Base-by-base conservation (phyloP, 2,329 filamentous ascomycete species). In the Arthrobotrys sphaeroides region DNA sequence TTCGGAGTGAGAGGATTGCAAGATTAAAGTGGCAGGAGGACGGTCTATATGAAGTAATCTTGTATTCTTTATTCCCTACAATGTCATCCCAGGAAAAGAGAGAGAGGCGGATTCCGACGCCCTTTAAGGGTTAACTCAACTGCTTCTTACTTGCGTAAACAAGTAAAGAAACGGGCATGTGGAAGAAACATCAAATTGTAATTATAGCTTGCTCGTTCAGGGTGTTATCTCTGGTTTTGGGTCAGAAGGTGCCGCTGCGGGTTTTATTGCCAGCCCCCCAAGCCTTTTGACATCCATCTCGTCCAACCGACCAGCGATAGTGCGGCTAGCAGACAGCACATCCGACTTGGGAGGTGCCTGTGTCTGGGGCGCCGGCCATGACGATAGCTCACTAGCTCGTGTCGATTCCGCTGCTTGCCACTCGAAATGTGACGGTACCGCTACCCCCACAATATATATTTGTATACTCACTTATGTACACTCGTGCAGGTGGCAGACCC, bases 241-340 rank as follows among this genome's bases (percentile, higher is more conserved):
- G 55, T 68, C 70, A 68, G 62, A 67, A 68, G 70, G 67, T 68
- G 70, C n/a, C n/a, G n/a, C n/a, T n/a, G n/a, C 62, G 70, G 40
- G 62, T 73, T 73, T 66, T 55, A 18, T 47, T 38, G 36, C 47
- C 49, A 36, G 36, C 57, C 55, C 65, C 38, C 57, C 24, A 33
- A 24, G 31, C n/a, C 24, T 28, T 40, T 33, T 53, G 28, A 51
- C 45, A 33, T 31, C 61, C 28, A 24, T 65, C 61, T 38, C 22
- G 47, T 55, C 45, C 61, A 55, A 53, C 61, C 13, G 47, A 22
- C 45, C 31, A 53, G 28, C 59, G 36, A 31, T 42, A 51, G 31
- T 60, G 57, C 57, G 47, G 57, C 57, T 72, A 62, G 67, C 45
- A 62, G 36, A 64, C 70, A 74, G 70, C 70, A 51, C 70, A 74